Evolutionary conservation across 257 asterid species (phyloP).

Genomic region (Solanum corneliomulleri): DNA sequence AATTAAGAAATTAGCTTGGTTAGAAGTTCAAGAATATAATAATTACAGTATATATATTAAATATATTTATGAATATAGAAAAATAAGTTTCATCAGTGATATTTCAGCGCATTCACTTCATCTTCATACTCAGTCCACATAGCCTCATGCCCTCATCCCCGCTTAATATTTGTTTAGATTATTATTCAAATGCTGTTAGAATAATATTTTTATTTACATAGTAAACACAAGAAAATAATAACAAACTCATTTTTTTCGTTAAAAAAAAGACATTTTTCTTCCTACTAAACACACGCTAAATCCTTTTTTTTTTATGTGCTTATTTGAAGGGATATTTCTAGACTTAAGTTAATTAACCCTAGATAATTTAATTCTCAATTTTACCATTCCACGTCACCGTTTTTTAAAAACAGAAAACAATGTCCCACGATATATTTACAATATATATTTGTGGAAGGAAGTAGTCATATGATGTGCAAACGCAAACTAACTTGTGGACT

Average conservation of each 20-base stretch:
- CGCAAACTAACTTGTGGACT: not conserved
- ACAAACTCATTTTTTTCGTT: no score
- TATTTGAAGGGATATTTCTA: not conserved
- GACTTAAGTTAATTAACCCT: not conserved
- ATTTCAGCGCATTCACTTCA: not conserved
- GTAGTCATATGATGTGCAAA: not conserved
- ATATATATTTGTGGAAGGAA: not conserved
- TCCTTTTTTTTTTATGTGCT: not conserved
- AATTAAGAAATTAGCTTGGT: not conserved
- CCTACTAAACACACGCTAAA: not conserved
- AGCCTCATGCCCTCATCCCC: no score
- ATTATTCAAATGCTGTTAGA: no score
- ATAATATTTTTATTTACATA: no score
- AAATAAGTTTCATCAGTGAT: no score
- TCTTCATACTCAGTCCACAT: no score
- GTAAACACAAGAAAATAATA: no score
- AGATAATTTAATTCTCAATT: not conserved
- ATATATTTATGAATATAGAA: no score
- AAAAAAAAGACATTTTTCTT: not conserved
- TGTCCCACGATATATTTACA: not conserved
- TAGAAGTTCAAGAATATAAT: not conserved
- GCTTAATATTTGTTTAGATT: not conserved
- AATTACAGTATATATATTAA: no score
- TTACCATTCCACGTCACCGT: not conserved
- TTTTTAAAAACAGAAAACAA: not conserved